These are phyloP conservation scores for Chalaropsis ovoidea DNA, from an alignment of 2,329 filamentous ascomycete genomes.

Conservation along the genomic window DNA sequence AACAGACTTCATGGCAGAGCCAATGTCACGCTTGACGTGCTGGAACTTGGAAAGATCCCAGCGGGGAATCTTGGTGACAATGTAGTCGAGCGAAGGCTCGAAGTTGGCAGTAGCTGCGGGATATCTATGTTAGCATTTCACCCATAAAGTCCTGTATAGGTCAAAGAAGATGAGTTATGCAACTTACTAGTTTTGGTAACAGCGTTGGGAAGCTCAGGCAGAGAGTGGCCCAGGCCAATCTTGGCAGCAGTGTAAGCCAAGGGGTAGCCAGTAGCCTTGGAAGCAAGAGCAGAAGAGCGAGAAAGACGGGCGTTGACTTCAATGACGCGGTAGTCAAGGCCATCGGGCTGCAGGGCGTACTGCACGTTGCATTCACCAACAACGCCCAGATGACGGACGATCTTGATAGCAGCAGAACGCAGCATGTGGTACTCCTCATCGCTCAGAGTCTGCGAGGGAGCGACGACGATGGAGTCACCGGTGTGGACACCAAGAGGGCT, in stretches of 20 bases:
- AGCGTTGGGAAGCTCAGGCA: conserved; percentile 92
- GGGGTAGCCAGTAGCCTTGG: conserved; percentile 95
- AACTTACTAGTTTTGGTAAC: conserved; percentile 75
- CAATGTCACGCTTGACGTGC: conserved; percentile 94
- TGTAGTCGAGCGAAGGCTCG: conserved; percentile 92
- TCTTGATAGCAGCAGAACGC: conserved; percentile 93
- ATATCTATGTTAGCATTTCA: conserved; percentile 7
- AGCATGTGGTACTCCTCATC: conserved; percentile 99
- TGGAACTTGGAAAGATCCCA: conserved; percentile 99
- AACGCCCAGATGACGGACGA: conserved; percentile 90
- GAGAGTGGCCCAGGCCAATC: conserved; percentile 89
- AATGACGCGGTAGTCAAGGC: conserved; percentile 95
- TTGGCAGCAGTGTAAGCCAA: conserved; percentile 96
- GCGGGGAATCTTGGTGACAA: conserved; percentile 95
- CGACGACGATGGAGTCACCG: conserved; percentile 96
- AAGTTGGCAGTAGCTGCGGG: conserved; percentile 75
- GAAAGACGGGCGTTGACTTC: conserved; percentile 98
- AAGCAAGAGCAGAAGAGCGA: conserved; percentile 89
- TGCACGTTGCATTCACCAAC: conserved; percentile 98
- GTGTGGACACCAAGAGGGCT: conserved; percentile 96
- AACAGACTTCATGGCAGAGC: conserved; percentile 97
- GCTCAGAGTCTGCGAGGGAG: conserved; percentile 89
- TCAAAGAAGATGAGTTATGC: background rate
- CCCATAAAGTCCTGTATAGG: background rate
- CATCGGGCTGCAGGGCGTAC: conserved; percentile 92